Evolutionary conservation across 202 grass and related monocot genomes (phyloP).

Genomic region (Eragrostis tef): DNA sequence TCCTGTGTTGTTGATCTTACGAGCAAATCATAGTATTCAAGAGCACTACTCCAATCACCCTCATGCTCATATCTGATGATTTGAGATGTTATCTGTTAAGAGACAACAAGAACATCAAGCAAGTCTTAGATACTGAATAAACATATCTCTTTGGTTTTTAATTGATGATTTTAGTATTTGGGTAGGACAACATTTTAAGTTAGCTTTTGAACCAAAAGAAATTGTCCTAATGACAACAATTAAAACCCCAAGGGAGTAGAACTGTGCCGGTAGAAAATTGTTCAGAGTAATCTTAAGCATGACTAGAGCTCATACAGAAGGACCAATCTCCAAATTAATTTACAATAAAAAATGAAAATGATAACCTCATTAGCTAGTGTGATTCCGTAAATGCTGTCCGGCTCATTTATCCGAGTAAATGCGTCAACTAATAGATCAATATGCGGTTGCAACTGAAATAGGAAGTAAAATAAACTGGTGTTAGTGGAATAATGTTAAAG

Average conservation of each 20-base stretch:
- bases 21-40: conserved; percentile 94
- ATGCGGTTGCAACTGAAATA: conserved; percentile 77
- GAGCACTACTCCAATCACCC: conserved; percentile 84
- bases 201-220: too few species aligned
- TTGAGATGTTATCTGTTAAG: conserved; percentile 78
- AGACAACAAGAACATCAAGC: conserved; percentile 41
- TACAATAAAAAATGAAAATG: conserved; percentile 5
- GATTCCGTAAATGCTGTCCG: conserved; percentile 92
- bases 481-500: conserved; percentile 16
- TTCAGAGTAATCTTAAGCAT: too few species aligned
- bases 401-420: conserved; percentile 88
- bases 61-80: conserved; percentile 94
- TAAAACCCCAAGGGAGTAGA: background rate
- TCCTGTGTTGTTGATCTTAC: conserved; percentile 69
- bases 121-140: conserved; percentile 25
- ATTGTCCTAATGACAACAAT: too few species aligned
- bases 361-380: conserved; percentile 85
- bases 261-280: conserved; percentile 1
- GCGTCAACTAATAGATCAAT: conserved; percentile 69
- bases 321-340: conserved; percentile 14
- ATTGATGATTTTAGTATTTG: too few species aligned
- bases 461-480: conserved; percentile 38
- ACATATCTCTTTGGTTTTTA: background rate
- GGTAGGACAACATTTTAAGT: too few species aligned
- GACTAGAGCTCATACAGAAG: too few species aligned